Base-by-base conservation (phyloP, 2,329 filamentous ascomycete genomes). In the Gnomoniopsis sp. region DNA sequence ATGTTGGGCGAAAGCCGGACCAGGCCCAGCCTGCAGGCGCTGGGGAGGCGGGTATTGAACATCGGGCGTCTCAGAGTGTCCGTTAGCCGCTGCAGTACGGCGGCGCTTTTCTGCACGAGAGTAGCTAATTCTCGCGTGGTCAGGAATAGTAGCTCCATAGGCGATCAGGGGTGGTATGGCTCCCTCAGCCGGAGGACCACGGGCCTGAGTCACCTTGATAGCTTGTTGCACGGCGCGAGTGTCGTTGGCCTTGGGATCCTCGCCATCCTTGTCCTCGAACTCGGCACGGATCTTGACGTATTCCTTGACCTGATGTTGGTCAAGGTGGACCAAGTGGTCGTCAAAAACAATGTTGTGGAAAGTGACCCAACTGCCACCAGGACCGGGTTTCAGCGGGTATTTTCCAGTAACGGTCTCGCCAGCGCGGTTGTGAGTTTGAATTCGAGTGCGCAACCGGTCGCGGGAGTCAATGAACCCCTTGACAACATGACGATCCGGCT, bases 361-460 rank as follows among this genome's bases (percentile, higher is more conserved):
- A 0, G 83, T 86, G 23, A 87, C 83, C 84, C 84, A 87, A 67
- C 83, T 86, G 55, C 82, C 84, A 22, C 84, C 84, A 1, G 83
- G 81, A 0, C 83, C 84, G 2, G 81, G 78, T 1, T 83, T 84
- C 3, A 84, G 65, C 34, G 82, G 73, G 66, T 77, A 77, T 30
- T 76, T 72, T 44, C 74, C 68, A 6, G 77, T 72, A 30, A 86
- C 73, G 2, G 73, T 66, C 12, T 80, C 75, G 14, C 82, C 82
- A 2, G 71, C 66, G 22, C 79, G 76, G 48, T 78, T 83, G 51
- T 74, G 72, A 0, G 74, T 72, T 64, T 84, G 80, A 41, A 86
- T 80, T 7, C 83, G 78, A 2, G 84, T 87, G 26, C 85, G 81
- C 1, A 88, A 76, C 1, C 84, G 77, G 55, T 87, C 84, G 19